Base-by-base conservation (phyloP, 2,329 filamentous ascomycete species). In the Colletotrichum tanaceti region DNA sequence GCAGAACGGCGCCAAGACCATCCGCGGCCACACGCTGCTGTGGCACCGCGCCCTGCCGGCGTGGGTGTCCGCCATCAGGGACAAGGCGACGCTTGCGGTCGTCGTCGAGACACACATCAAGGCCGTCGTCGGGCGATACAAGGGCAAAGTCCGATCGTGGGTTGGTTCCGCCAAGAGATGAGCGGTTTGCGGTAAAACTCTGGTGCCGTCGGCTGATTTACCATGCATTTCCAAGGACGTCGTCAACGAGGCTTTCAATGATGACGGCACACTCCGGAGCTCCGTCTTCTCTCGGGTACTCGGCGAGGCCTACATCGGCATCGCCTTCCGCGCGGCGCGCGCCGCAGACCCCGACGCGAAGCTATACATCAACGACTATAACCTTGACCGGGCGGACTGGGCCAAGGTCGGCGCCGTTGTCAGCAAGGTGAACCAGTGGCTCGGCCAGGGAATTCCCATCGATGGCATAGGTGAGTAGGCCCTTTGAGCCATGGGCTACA, bases 311-410 rank as follows among this genome's bases (percentile, higher is more conserved):
- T 93, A 90, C 75, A 87, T 93, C 58, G 81, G 82, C 28, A 90
- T 91, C 73, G 91, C 91, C 43, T 93, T 93, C 80, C 83, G 86
- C 61, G 87, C 91, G 10, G 91, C 91, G 28, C 86, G 86, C 58
- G 83, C 83, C 9, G 90, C 89, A 11, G 91, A 93, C 75, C 89
- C 91, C 2, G 73, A 78, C 63, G 89, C 89, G 2, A 90, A 90
- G 79, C 84, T 93, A 44, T 94, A 92, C 82, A 91, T 93, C 80
- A 94, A 93, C 79, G 91, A 93, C 75, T 88, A 85, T 79, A 91
- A 91, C 80, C 85, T 91, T 55, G 90, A 91, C 79, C 82, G 77
- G 50, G 84, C 89, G n/a, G 83, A 73, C 72, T 85, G 85, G 73
- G 80, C 84, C 70, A 93, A 93, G 81, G 55, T 81, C 63, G 80